These are phyloP conservation scores for Nicotiana rustica DNA, from an alignment of 305 asterid species.

Conservation along the genomic window DNA sequence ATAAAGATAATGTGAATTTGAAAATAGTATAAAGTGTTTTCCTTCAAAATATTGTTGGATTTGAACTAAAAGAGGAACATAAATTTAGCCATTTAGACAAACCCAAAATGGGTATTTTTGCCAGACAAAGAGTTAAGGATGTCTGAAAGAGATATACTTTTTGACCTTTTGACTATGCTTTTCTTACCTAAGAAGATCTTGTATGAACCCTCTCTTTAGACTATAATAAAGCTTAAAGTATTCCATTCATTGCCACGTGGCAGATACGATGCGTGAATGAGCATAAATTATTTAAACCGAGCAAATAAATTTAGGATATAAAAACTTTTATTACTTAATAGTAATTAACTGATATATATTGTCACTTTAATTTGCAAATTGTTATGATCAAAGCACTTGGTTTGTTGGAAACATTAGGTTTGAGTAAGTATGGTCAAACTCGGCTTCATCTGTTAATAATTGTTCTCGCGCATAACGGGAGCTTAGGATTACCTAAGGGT, in stretches of 20 bases:
- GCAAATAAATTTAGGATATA: too few relatives aligned
- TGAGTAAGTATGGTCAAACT: too few relatives aligned
- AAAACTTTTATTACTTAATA: too few relatives aligned
- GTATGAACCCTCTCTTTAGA: slow-evolving; percentile 16
- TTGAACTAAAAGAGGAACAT: slow-evolving; percentile 15
- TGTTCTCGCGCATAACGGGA: too few relatives aligned
- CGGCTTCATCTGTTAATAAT: too few relatives aligned
- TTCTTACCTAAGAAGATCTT: slow-evolving; percentile 32
- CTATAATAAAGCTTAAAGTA: slow-evolving; percentile 23
- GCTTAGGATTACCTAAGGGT: too few relatives aligned
- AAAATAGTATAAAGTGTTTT: slow-evolving; percentile 25
- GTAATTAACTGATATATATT: neutral
- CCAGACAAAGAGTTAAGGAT: slow-evolving; percentile 27
- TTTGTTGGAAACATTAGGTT: too few relatives aligned
- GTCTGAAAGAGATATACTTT: slow-evolving; percentile 28
- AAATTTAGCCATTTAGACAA: neutral
- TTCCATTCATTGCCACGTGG: neutral
- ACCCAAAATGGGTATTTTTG: slow-evolving; percentile 31
- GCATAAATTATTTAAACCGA: too few relatives aligned
- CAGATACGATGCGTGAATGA: neutral
- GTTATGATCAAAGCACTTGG: neutral
- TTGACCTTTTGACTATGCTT: slow-evolving; percentile 29
- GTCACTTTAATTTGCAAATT: neutral
- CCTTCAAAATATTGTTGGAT: slow-evolving; percentile 23
- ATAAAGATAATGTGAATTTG: slow-evolving; percentile 32